phyloP scores from a whole-genome alignment of 2,329 filamentous ascomycete genomes.

The Lasiodiplodia theobromae region DNA sequence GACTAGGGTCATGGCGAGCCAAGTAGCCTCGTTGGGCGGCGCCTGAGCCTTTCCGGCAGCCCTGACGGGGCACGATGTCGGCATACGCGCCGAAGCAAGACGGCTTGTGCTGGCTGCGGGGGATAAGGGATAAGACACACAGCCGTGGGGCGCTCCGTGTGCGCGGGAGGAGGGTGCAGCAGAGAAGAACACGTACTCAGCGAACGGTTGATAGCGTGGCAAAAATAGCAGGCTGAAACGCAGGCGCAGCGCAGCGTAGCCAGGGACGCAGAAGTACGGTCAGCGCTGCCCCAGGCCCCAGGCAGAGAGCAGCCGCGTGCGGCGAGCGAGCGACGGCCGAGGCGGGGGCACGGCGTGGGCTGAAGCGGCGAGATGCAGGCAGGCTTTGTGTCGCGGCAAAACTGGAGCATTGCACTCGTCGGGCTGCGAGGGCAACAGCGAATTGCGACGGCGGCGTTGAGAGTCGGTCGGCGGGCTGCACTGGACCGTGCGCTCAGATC shows the following conservation, averaged over 20 bases:
- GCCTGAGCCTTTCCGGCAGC: not conserved
- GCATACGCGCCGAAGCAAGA: conserved; percentile 19
- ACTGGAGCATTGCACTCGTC: conserved; percentile 4
- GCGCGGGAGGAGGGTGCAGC: not conserved
- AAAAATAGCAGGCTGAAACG: conserved; percentile 26
- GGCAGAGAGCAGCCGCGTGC: not conserved
- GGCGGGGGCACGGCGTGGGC: not conserved
- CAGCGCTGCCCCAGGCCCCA: not conserved
- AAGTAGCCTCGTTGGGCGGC: conserved; percentile 10
- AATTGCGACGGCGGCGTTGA: conserved; percentile 11
- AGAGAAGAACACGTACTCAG: conserved; percentile 22
- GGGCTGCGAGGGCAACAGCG: conserved; percentile 3
- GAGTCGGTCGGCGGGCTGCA: conserved; percentile 1
- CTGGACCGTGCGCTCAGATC: conserved; percentile 13
- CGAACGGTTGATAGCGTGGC: conserved; percentile 12
- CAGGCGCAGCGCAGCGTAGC: conserved; percentile 12
- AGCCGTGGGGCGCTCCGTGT: conserved; percentile 23
- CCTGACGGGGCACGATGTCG: conserved; percentile 3
- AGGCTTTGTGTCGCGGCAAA: not conserved
- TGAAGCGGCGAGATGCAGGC: not conserved
- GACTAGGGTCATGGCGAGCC: conserved; percentile 1
- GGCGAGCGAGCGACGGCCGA: conserved; percentile 23
- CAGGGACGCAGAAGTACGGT: conserved; percentile 20
- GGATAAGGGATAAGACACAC: conserved; percentile 28
- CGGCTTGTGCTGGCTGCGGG: conserved; percentile 23